Evolutionary conservation across 176 grass and related monocot species (phyloP), one percentile per base, ranked within the genome.

Genomic region (Tillandsia leiboldiana): DNA sequence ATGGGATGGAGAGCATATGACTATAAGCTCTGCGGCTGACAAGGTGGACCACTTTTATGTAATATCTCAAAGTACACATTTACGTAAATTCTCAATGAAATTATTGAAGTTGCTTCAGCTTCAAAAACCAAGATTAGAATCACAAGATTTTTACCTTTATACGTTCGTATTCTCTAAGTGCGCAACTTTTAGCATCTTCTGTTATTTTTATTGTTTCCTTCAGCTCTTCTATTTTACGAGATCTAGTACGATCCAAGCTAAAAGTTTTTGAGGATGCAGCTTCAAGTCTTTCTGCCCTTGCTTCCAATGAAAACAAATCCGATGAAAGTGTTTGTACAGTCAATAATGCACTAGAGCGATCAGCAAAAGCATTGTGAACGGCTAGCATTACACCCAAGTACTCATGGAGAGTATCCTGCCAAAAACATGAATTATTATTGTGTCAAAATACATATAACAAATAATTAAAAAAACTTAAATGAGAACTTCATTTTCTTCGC

Each of bases 351-450:
- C 49, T 81, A 15, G 84, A 77, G 66, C 89, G 93, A 76, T 90
- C 93, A 18, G 74, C 69, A 84, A 96, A 96, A 81, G 93, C 93
- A 64, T 80, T 87, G 62, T 85, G 89, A 64, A 87, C 73, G 63
- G 89, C 80, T 62, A 85, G 77, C 89, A 96, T 90, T 18, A 77
- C 53, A 61, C 81, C 86, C 70, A 90, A 73, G 83, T 96, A 89
- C 53, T 96, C 84, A 83, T 87, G 82, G 71, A 96, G 79, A 49
- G 73, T 74, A 72, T 77, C 86, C 93, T 96, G 76, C 14, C 24
- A 83, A 84, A 88, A 68, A 70, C 64, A 52, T 26, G 20, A 82
- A 73, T 76, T n/a, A 56, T 51, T 2, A 26, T 61, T 24, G 3
- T 17, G 23, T 81, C 29, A 79, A 72, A 72, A 66, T 69, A 67